Base-by-base conservation (phyloP, 192 early-diverging fungal genomes). In the Mortierella hygrophila region DNA sequence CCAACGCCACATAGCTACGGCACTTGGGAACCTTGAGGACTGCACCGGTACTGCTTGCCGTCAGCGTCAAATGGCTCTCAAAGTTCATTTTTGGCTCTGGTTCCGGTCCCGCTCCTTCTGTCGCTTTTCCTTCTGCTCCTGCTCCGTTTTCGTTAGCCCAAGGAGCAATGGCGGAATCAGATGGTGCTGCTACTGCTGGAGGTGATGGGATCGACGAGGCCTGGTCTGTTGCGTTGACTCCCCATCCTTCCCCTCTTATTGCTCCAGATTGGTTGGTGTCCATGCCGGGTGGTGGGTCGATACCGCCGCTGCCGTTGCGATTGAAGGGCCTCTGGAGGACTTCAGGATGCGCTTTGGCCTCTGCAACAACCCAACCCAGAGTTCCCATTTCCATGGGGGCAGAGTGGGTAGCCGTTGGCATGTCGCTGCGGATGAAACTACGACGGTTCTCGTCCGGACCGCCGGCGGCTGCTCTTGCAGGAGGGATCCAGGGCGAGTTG, bases 361-460 rank as follows among this genome's bases (percentile, higher is more conserved):
- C 69, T 57, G 41, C 69, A 5, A 41, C 70, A 32, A 41, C 52
- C 71, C 78, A 72, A 21, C 23, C 57, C 6, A 70, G 37, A 23
- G 57, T 29, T 18, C 78, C 55, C 47, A 65, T 44, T 42, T 42
- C 40, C 21, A 71, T 5, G n/a, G n/a, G 23, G 1, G 26, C 23
- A 16, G 55, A 15, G 65, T 76, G 21, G 10, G 41, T 38, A 29
- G 75, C 40, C n/a, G 42, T 46, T 10, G 77, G 77, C 2, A 79
- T 72, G 26, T 63, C 77, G n/a, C 40, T 23, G 20, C 70, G 6
- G n/a, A 63, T 55, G 40, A 47, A 54, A 11, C 55, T 32, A 20
- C 49, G 63, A 35, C 40, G 7, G 16, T 75, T 4, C 9, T 68
- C 55, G 0, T 26, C 55, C n/a, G n/a, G 10, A 18, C n/a, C 29